A percentile compares a stretch with the other conserved stretches of the same genome.
phyloP scores from a whole-genome alignment of 2,329 filamentous ascomycete genomes.

The Fusarium sp. region DNA sequence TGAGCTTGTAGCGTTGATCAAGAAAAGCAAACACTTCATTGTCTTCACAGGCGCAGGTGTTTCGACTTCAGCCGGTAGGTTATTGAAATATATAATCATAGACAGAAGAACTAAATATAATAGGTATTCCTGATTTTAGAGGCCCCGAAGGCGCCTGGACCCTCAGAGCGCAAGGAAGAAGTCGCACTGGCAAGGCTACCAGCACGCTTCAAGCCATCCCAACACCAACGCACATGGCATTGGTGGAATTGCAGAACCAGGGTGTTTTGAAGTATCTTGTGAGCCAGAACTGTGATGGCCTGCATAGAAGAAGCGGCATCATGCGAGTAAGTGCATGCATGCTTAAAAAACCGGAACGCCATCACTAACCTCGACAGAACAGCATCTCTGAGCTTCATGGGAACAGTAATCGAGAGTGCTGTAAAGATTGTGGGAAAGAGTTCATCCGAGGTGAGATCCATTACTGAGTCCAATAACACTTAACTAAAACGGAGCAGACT shows the following conservation, averaged over 20 bases:
- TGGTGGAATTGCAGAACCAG: slow-evolving; percentile 59
- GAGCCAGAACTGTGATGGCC: slow-evolving; percentile 57
- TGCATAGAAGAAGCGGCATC: slow-evolving; percentile 62
- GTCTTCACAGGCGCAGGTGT: slow-evolving; percentile 62
- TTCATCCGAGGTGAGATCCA: slow-evolving; percentile 57
- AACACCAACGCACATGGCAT: slow-evolving; percentile 61
- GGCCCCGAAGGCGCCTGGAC: slow-evolving; percentile 63
- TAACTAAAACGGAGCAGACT: slow-evolving; percentile 50
- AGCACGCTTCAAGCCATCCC: slow-evolving; percentile 60
- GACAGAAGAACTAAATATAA: neutral
- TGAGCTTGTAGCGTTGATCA: slow-evolving; percentile 55
- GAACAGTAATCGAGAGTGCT: slow-evolving; percentile 62
- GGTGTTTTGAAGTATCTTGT: slow-evolving; percentile 59
- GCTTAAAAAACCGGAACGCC: accelerated
- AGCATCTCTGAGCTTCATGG: slow-evolving; percentile 62
- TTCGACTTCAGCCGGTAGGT: slow-evolving; percentile 60
- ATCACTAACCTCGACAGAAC: slow-evolving; percentile 46
- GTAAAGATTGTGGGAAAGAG: slow-evolving; percentile 60
- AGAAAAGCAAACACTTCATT: slow-evolving; percentile 60
- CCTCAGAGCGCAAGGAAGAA: slow-evolving; percentile 57
- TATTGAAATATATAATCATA: accelerated
- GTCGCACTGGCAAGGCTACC: slow-evolving; percentile 50
- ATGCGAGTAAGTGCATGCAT: slow-evolving; percentile 51
- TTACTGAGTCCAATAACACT: accelerated
- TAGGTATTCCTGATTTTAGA: slow-evolving; percentile 63